Percentiles rank a stretch among this genome's conserved stretches.
phyloP scores from a whole-genome alignment of 495 filamentous ascomycete genomes.

The Hypoxylon cercidicola region DNA sequence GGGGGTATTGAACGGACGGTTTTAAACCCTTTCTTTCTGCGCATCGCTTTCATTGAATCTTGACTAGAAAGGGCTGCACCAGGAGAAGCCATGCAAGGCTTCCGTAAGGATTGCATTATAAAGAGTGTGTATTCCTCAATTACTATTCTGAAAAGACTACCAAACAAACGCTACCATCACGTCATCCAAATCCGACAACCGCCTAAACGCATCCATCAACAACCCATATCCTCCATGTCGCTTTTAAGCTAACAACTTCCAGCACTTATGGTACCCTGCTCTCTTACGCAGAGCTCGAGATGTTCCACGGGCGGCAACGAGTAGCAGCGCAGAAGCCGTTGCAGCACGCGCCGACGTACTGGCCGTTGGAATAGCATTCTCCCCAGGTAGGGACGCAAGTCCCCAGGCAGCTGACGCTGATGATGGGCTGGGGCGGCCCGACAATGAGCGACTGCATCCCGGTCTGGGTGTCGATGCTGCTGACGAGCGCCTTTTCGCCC shows the following conservation, averaged over 20 bases:
- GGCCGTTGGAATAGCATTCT: conserved; percentile 25
- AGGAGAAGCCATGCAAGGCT: no score
- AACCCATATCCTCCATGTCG: no score
- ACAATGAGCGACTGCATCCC: conserved; percentile 40
- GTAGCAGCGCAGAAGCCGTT: conserved; percentile 35
- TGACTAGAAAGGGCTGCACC: no score
- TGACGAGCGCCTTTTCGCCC: conserved; percentile 32
- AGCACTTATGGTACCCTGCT: neutral
- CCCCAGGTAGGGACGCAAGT: conserved; percentile 24
- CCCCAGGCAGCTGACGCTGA: conserved; percentile 42
- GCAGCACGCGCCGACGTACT: conserved; percentile 29
- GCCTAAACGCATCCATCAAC: no score
- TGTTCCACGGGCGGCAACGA: conserved; percentile 32
- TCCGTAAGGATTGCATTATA: no score
- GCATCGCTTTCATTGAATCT: no score
- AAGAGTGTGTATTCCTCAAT: no score
- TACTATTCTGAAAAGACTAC: no score
- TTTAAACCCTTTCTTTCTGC: no score
- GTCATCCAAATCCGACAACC: no score
- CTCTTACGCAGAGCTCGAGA: conserved; percentile 10
- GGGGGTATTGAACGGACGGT: no score
- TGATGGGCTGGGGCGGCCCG: conserved; percentile 45
- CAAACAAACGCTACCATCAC: no score
- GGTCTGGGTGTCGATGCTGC: conserved; percentile 33
- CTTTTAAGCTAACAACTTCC: neutral